Evolutionary conservation across 805 yeast species (phyloP).

Genomic region (Kazachstania bromeliacearum): DNA sequence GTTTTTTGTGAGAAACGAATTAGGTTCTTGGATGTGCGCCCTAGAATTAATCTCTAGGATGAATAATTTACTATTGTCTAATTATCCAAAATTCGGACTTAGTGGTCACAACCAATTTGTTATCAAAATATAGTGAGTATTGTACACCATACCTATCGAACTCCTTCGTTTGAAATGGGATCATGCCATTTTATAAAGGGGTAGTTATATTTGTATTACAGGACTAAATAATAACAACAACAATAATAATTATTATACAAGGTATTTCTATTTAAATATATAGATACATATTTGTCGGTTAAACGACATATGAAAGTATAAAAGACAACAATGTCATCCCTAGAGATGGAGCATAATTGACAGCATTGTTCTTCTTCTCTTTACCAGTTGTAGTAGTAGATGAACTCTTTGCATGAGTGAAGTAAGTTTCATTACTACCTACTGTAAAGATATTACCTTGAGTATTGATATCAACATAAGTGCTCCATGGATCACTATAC

Average conservation of each 20-base stretch:
- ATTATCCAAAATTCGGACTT: slow-evolving; percentile 86
- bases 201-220: no score
- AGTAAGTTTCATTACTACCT: not conserved
- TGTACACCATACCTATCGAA: slow-evolving; percentile 80
- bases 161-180: slow-evolving; percentile 63
- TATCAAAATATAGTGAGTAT: slow-evolving; percentile 88
- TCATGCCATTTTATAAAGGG: slow-evolving; percentile 37
- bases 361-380: not conserved
- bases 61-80: slow-evolving; percentile 81
- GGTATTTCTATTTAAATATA: no score
- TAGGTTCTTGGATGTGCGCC: slow-evolving; percentile 50
- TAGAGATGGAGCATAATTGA: not conserved
- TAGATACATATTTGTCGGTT: no score
- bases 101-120: slow-evolving; percentile 83
- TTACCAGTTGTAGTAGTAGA: not conserved
- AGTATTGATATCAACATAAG: slow-evolving; percentile 12
- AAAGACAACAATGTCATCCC: not conserved
- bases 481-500: slow-evolving; percentile 37
- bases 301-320: no score
- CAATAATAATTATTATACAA: no score
- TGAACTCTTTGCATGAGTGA: not conserved
- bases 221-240: no score
- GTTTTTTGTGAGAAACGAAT: slow-evolving; percentile 81
- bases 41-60: slow-evolving; percentile 56
- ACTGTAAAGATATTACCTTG: slow-evolving; percentile 24